phyloP scores from a whole-genome alignment of 2,329 filamentous ascomycete genomes.

The Ambrosiella cleistominuta region DNA sequence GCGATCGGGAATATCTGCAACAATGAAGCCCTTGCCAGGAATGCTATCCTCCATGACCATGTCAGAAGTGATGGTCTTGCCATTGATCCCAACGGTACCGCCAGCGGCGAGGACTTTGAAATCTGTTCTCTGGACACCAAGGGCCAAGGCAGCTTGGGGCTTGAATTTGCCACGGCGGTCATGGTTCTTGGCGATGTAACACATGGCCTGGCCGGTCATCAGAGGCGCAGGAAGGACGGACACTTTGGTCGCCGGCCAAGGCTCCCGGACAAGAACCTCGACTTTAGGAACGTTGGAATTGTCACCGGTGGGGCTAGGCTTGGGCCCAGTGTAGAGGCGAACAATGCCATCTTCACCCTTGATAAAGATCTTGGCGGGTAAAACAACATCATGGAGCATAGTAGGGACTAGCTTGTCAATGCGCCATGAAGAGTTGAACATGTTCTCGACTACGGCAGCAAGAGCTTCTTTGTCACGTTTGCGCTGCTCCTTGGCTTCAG shows the following conservation, averaged over 20 bases:
- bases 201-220: constrained; percentile 52
- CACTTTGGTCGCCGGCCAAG: constrained; percentile 59
- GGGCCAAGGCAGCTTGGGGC: constrained; percentile 39
- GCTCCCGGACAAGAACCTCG: constrained; percentile 53
- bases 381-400: constrained; percentile 45
- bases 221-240: constrained; percentile 48
- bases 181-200: constrained; percentile 69
- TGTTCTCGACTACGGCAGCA: constrained; percentile 17
- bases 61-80: constrained; percentile 57
- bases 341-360: constrained; percentile 47
- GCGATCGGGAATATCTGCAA: constrained; percentile 59
- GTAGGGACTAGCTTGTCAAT: constrained; percentile 52
- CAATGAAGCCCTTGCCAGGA: constrained; percentile 54
- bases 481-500: constrained; percentile 9
- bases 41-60: constrained; percentile 61
- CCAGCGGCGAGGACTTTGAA: constrained; percentile 47
- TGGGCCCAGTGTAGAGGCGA: constrained; percentile 51
- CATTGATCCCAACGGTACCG: constrained; percentile 40
- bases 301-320: constrained; percentile 24
- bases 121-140: constrained; percentile 42
- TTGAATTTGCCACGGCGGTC: constrained; percentile 69
- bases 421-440: constrained; percentile 35
- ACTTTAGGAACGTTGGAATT: constrained; percentile 38
- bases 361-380: constrained; percentile 55
- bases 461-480: constrained; percentile 14